Base-by-base conservation (phyloP, 139 green algal genomes). In the Tetraselmis striata region DNA sequence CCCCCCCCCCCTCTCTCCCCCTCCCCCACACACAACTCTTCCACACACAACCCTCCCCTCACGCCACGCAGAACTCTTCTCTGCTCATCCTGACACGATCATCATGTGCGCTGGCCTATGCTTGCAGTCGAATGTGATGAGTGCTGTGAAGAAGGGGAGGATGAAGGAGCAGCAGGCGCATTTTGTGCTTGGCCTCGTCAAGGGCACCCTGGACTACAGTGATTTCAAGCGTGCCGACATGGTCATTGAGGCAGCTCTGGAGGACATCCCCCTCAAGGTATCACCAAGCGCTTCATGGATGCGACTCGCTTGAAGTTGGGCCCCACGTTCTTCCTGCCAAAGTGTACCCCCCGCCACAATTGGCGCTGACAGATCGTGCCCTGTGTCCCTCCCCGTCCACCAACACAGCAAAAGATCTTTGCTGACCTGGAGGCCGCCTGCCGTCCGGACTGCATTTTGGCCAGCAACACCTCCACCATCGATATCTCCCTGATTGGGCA, bases 381-480 rank as follows among this genome's bases (percentile, higher is more conserved):
- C 58, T 67, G 27, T 1, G 2, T 83, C 23, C 29, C 1, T 23
- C 78, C 27, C 77, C 29, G 30, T 23, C 77, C 2, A 1, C 31
- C 31, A 59, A 26, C 27, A 1, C 31, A 67, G 24, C 24, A 31
- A 30, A 30, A 30, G 29, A 28, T 28, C 30, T 25, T 82, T 78
- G 30, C 31, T 2, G 92, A 94, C 81, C 84, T 99, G 79, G 93
- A 97, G 88, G 75, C 84, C 18, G 81, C 80, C 0, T 97, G 92
- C 86, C 84, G 88, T 1, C 88, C 91, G 0, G 86, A 97, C 84
- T 93, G 87, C 88, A 97, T 99, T 81, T 88, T 99, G 67, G 90
- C 95, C n/a, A 98, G 93, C 83, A 99, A 99, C 92, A 99, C 97
- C 28, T 97, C 91, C 74, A 99, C 97, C 81, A 99, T 99, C 80